phyloP scores from a whole-genome alignment of 345 rosid species.

The Trapa incisa region DNA sequence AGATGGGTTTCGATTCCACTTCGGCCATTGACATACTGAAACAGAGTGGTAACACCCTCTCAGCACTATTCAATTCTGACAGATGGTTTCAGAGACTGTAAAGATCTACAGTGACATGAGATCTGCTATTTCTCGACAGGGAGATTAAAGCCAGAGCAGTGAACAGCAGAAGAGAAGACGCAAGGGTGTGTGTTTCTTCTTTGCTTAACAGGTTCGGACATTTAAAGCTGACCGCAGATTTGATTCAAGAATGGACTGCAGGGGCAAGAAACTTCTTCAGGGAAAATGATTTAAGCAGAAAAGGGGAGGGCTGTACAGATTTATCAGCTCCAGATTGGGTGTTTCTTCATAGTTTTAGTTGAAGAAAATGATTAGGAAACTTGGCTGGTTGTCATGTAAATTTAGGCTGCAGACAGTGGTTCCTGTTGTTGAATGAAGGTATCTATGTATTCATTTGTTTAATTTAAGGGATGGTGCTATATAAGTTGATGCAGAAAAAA shows the following conservation, averaged over 20 bases:
- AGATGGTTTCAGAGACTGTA: neutral
- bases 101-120: neutral
- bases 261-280: neutral
- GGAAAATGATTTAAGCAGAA: neutral
- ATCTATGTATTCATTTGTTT: neutral
- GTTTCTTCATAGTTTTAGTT: slow-evolving; percentile 41
- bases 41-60: slow-evolving; percentile 36
- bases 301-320: slow-evolving; percentile 37
- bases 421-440: neutral
- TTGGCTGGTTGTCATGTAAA: slow-evolving; percentile 12
- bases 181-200: neutral
- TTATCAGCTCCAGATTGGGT: slow-evolving; percentile 27
- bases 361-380: slow-evolving; percentile 25
- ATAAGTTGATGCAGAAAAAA: neutral
- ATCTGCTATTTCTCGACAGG: slow-evolving; percentile 19
- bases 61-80: neutral
- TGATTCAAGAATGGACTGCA: slow-evolving; percentile 6
- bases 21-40: slow-evolving; percentile 46
- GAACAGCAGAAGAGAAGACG: slow-evolving; percentile 10
- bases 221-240: slow-evolving; percentile 21
- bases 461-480: too few species aligned
- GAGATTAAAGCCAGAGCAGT: slow-evolving; percentile 58
- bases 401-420: slow-evolving; percentile 1
- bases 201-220: neutral
- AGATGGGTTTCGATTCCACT: slow-evolving; percentile 62